Conservation (phyloP, 106 monocot species). For the Amphibolis antarctica region DNA sequence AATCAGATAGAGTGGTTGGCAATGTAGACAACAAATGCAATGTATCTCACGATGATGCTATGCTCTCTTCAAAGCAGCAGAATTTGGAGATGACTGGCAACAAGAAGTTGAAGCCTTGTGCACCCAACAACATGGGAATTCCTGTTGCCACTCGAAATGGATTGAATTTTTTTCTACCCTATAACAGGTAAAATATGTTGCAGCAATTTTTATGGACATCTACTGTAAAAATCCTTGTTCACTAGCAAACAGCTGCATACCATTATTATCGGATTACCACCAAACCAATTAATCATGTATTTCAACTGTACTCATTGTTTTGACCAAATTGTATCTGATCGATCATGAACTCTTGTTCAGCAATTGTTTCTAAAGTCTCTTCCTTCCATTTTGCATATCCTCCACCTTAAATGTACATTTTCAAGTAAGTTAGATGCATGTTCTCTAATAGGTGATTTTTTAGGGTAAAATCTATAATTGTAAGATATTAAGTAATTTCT, state of each 20-base stretch:
- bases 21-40: no score
- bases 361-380: not conserved
- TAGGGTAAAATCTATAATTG: no score
- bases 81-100: no score
- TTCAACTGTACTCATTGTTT: no score
- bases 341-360: no score
- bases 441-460: not conserved
- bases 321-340: not conserved
- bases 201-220: not conserved
- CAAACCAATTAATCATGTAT: no score
- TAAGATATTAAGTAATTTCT: no score
- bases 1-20: no score
- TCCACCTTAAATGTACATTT: not conserved
- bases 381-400: not conserved
- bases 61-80: no score
- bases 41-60: no score
- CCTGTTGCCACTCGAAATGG: not conserved
- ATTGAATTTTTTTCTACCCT: not conserved
- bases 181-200: not conserved
- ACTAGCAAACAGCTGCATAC: not conserved
- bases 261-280: not conserved
- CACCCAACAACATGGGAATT: not conserved
- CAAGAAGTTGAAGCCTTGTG: no score
- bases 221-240: not conserved
- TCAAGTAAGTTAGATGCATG: not conserved